Percentiles rank a stretch among this genome's conserved stretches.
These are phyloP conservation scores for Colletotrichum sp. DNA, from an alignment of 2,329 filamentous ascomycete genomes.

Conservation along the genomic window DNA sequence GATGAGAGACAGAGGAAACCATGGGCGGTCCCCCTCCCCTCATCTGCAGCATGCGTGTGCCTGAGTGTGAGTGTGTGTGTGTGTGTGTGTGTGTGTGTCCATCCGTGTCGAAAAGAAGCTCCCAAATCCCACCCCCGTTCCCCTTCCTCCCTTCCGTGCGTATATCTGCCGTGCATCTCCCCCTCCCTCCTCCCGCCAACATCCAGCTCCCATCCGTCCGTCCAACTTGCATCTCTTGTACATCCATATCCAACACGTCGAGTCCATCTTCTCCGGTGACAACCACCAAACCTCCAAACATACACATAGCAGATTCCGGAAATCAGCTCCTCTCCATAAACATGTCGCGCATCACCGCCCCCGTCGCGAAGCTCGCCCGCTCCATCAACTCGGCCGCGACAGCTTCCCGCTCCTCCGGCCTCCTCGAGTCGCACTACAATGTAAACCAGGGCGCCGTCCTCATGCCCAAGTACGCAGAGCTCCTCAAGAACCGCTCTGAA, in stretches of 20 bases:
- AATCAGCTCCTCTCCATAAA: background rate
- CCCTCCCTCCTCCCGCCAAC: background rate
- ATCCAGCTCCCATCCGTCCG: background rate
- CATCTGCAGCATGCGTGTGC: background rate
- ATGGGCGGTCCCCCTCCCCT: background rate
- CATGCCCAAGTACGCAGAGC: slow-evolving; percentile 55
- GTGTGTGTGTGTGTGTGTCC: background rate
- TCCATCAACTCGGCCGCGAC: slow-evolving; percentile 48
- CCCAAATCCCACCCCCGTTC: background rate
- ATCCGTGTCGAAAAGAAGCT: background rate
- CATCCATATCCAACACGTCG: background rate
- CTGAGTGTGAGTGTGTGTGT: background rate
- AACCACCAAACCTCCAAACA: slow-evolving; percentile 1
- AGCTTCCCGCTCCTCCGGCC: slow-evolving; percentile 32
- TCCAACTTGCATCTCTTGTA: background rate
- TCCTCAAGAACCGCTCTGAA: slow-evolving; percentile 39
- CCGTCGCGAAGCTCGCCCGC: slow-evolving; percentile 54
- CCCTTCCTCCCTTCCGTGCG: slow-evolving; percentile 9
- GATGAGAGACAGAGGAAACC: background rate
- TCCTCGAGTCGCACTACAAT: slow-evolving; percentile 34
- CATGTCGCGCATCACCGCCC: slow-evolving; percentile 57
- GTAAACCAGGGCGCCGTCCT: slow-evolving; percentile 40
- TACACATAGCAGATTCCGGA: background rate
- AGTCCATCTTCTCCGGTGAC: background rate
- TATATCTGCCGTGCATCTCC: slow-evolving; percentile 19